Base-by-base conservation (phyloP, 345 rosid genomes). In the Passiflora organensis region DNA sequence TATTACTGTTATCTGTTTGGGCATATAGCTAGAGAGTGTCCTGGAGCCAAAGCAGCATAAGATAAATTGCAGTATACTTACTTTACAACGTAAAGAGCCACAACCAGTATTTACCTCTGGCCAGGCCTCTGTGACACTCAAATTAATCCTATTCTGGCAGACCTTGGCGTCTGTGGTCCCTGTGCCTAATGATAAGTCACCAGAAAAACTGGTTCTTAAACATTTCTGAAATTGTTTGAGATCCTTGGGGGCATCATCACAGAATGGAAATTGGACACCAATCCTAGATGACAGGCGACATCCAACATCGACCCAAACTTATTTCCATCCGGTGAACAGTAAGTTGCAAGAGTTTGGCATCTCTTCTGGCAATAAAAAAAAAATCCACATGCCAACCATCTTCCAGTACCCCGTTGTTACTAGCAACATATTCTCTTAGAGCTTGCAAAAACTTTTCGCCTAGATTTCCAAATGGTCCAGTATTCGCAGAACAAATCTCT, bases 251-350 rank as follows among this genome's bases (percentile, higher is more conserved):
- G n/a, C n/a, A n/a, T n/a, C 41, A 53, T 53, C 48, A 50, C 37
- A 50, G 66, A 53, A 45, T 19, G 59, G 59, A 32, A 42, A 49
- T 67, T 72, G 58, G 69, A 49, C 58, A 67, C 54, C 65, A 72
- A 63, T 13, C 69, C 51, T 32, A 67, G 65, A 67, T 67, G 46
- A 32, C 68, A 21, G 38, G 76, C 58, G 62, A 63, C 68, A 48
- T 66, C 76, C 48, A 43, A 49, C 62, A 58, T 49, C n/a, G 72
- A 72, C 46, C 54, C 68, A 57, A 62, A 63, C 58, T 43, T 57
- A 66, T 53, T 58, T 44, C 72, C 72, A 21, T 66, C 68, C 0
- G 63, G 62, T 16, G 72, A 48, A 22, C 53, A 46, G 51, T 57
- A 45, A 58, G 58, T 41, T 22, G 62, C 59, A 48, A 58, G 28